phyloP scores from a whole-genome alignment of 2,329 filamentous ascomycete species.

The Dothideomycetes sp. region DNA sequence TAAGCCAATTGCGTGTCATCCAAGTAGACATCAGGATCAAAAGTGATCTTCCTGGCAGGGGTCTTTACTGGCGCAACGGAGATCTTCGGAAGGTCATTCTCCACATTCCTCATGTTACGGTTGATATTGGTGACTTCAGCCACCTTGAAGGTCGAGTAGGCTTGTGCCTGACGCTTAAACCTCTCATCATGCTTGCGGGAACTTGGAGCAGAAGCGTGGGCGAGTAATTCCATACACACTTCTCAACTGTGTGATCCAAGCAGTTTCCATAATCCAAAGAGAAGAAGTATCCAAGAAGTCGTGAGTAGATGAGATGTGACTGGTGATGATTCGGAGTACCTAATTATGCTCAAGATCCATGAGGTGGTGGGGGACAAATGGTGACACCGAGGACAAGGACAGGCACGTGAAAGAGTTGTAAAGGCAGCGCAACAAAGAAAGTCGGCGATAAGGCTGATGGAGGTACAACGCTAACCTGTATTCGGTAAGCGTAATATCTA shows the following conservation, averaged over 20 bases:
- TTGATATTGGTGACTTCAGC: neutral
- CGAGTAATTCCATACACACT: slow-evolving; percentile 31
- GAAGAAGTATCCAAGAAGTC: neutral
- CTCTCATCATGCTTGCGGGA: slow-evolving; percentile 33
- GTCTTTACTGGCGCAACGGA: neutral
- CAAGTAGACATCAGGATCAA: slow-evolving; percentile 21
- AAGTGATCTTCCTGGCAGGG: too few species aligned
- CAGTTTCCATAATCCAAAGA: slow-evolving; percentile 4
- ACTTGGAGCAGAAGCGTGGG: slow-evolving; percentile 38
- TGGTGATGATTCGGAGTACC: too few species aligned
- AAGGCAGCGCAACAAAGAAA: too few species aligned
- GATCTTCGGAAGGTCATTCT: neutral
- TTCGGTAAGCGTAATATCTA: too few species aligned
- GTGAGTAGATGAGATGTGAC: too few species aligned
- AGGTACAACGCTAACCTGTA: too few species aligned
- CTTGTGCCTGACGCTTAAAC: slow-evolving; percentile 31
- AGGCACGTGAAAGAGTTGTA: too few species aligned
- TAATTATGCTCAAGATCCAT: too few species aligned
- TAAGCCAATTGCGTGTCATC: slow-evolving; percentile 37
- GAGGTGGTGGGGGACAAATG: too few species aligned
- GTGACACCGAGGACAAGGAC: too few species aligned
- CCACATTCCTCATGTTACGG: too few species aligned
- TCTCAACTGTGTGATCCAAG: neutral
- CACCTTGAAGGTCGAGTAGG: slow-evolving; percentile 31
- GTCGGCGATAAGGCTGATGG: too few species aligned